Evolutionary conservation across 177 flowering plant species (phyloP).

Genomic region (Vitis hybrid): DNA sequence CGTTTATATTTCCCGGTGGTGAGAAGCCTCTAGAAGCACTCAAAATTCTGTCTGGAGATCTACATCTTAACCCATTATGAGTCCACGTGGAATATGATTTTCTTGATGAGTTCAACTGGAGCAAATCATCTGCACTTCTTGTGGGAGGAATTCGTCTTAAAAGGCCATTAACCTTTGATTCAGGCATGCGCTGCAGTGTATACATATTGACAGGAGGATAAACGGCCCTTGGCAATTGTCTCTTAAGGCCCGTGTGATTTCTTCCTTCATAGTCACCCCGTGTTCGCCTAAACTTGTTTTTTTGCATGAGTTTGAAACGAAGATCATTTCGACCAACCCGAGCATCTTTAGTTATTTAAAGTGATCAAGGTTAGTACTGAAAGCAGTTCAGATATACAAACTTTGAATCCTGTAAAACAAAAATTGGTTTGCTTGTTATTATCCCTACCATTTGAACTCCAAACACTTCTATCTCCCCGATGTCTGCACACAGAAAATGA

Average conservation of each 20-base stretch:
- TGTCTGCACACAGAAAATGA: slow-evolving; percentile 16
- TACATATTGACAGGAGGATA: slow-evolving; percentile 4
- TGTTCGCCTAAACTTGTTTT: slow-evolving; percentile 15
- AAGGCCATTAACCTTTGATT: slow-evolving; percentile 12
- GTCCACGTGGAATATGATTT: slow-evolving; percentile 1
- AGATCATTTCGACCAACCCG: slow-evolving; percentile 30
- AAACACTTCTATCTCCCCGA: slow-evolving; percentile 18
- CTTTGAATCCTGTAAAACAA: background rate
- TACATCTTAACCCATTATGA: slow-evolving; percentile 15
- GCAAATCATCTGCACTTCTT: slow-evolving; percentile 17
- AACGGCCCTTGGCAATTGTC: slow-evolving; percentile 12
- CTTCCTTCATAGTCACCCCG: slow-evolving; percentile 6
- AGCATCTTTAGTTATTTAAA: slow-evolving; percentile 13
- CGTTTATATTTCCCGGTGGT: slow-evolving; percentile 20
- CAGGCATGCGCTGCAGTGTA: slow-evolving; percentile 11
- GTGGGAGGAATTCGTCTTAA: slow-evolving; percentile 12
- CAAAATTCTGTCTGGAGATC: slow-evolving; percentile 25
- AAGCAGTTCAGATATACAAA: background rate
- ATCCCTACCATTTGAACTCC: slow-evolving; percentile 8
- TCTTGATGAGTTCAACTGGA: background rate
- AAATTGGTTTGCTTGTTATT: background rate
- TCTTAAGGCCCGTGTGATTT: slow-evolving; percentile 13
- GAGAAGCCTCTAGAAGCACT: slow-evolving; percentile 11
- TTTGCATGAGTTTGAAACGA: slow-evolving; percentile 29
- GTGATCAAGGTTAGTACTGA: background rate